A percentile compares a stretch with the other conserved stretches of the same genome.
Evolutionary conservation across 345 rosid genomes (phyloP).

Genomic region (Dipteronia dyeriana): DNA sequence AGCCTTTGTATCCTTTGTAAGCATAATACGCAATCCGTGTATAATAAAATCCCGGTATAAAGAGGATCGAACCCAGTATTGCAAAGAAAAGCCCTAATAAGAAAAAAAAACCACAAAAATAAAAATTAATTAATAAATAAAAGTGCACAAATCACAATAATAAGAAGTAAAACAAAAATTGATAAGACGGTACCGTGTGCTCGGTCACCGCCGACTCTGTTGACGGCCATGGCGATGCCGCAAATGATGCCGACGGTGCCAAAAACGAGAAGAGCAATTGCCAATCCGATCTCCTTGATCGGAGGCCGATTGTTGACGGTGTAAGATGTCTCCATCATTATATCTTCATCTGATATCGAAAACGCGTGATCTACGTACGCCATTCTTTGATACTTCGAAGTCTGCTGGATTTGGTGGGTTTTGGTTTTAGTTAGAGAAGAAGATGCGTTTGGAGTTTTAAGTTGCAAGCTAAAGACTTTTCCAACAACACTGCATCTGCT

Average conservation of each 20-base stretch:
- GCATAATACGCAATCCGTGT: conserved; percentile 95
- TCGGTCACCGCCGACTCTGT: conserved; percentile 86
- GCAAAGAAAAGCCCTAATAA: conserved; percentile 85
- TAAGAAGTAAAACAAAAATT: neutral
- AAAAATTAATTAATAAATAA: neutral
- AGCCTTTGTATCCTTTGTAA: conserved; percentile 93
- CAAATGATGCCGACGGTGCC: conserved; percentile 73
- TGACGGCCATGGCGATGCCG: conserved; percentile 72
- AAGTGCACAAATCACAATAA: neutral
- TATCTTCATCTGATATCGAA: conserved; percentile 91
- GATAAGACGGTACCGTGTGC: conserved; percentile 54
- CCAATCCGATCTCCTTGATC: conserved; percentile 89
- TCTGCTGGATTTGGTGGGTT: neutral
- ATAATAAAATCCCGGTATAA: conserved; percentile 92
- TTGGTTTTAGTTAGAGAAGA: neutral
- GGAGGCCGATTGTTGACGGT: conserved; percentile 80
- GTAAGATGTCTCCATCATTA: conserved; percentile 71
- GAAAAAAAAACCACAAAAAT: conserved; percentile 4
- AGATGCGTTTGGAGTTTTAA: neutral
- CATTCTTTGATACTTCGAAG: conserved; percentile 35
- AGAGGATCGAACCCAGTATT: conserved; percentile 74
- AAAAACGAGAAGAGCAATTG: conserved; percentile 82
- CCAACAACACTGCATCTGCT: neutral
- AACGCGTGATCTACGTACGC: conserved; percentile 98
- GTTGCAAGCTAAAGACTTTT: conserved; percentile 8